Base-by-base conservation (phyloP, 805 yeast species). In the Teunomyces tritomae region DNA sequence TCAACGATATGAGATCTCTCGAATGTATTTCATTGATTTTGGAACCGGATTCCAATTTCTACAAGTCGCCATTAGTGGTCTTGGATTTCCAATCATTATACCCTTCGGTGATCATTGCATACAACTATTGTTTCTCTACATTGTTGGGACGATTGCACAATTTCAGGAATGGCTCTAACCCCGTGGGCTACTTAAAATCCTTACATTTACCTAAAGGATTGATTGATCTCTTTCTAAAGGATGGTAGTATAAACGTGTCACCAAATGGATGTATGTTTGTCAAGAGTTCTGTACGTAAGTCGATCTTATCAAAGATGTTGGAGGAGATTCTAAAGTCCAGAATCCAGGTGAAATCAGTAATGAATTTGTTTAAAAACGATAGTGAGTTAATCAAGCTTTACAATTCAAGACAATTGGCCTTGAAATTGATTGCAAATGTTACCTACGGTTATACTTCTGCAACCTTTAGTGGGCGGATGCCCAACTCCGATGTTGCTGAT, bases 371-470 rank as follows among this genome's bases (percentile, higher is more conserved):
- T 20, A 51, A 60, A 3, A 70, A 68, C 16, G 84, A 81, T 43
- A 58, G 68, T 7, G 80, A 78, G 43, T 58, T 84, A 44, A 71
- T 72, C 28, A 78, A 79, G 47, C 66, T 87, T 3, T 79, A 86
- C 59, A 80, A 88, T 57, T 85, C 87, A 49, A 73, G 92, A 47
- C 99, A 94, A 56, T 63, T 88, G 35, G 98, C 97, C 0, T 70
- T 94, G 52, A 94, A 94, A 60, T 70, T 92, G 42, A 84, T 90
- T 37, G 97, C 99, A 0, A 91, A 90, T 64, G 99, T 94, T 7
- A 92, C 97, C 0, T 94, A 94, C 68, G 99, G 99, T 0, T 94
- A 94, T 61, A 78, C 97, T 0, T 86, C 97, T 0, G 99, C 99
- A 0, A 82, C 96, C 0, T 94, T 86, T 60, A 89, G 96, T 7